Conservation (phyloP, 805 yeast species). For the Ogataea angusta region DNA sequence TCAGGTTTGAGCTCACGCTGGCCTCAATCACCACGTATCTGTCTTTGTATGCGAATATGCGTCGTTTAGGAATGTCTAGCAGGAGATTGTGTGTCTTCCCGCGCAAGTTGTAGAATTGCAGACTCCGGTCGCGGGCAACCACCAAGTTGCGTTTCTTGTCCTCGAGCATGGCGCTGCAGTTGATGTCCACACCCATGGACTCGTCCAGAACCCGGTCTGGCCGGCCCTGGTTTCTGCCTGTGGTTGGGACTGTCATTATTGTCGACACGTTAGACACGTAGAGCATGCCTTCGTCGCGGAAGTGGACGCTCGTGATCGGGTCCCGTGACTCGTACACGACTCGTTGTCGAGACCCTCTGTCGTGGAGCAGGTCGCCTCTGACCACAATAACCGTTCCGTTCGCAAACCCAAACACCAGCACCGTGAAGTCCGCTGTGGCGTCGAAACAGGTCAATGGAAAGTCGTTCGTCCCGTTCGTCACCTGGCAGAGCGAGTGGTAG, state of each 20-base stretch:
- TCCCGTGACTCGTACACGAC: conserved; percentile 68
- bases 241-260: conserved; percentile 67
- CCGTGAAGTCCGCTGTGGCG: conserved; percentile 51
- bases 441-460: conserved; percentile 73
- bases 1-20: conserved; percentile 38
- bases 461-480: conserved; percentile 71
- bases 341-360: conserved; percentile 87
- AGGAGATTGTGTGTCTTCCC: conserved; percentile 54
- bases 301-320: conserved; percentile 75
- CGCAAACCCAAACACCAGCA: conserved; percentile 74
- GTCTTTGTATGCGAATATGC: conserved; percentile 39
- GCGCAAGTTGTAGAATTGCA: conserved; percentile 57
- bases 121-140: conserved; percentile 60
- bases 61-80: conserved; percentile 55
- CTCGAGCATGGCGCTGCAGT: conserved; percentile 41
- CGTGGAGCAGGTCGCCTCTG: conserved; percentile 84
- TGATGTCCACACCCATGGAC: conserved; percentile 46
- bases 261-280: conserved; percentile 75
- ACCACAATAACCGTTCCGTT: conserved; percentile 80
- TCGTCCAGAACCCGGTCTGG: conserved; percentile 48
- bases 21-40: conserved; percentile 61
- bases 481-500: conserved; percentile 59
- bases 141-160: conserved; percentile 39
- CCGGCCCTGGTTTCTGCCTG: conserved; percentile 72
- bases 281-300: conserved; percentile 52